Conservation (phyloP, 139 green algal species). For the Chara braunii region DNA sequence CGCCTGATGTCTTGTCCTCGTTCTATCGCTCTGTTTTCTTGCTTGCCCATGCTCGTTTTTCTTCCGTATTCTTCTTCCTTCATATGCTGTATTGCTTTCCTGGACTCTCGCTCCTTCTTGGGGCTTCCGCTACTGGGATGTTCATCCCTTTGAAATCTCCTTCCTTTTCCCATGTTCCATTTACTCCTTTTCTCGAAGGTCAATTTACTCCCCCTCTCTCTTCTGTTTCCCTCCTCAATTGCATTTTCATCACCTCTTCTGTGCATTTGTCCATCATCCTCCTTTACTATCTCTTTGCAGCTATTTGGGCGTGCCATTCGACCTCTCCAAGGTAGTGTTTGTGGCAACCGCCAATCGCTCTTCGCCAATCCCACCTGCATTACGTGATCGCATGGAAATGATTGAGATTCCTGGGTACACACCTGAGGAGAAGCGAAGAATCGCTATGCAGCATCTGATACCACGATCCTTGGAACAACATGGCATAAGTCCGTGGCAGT, state of each 20-base stretch:
- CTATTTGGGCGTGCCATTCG: slow-evolving; percentile 47
- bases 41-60: too few species aligned
- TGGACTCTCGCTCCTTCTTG: too few species aligned
- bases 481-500: slow-evolving; percentile 43
- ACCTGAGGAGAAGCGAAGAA: slow-evolving; percentile 48
- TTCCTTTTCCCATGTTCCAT: too few species aligned
- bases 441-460: slow-evolving; percentile 44
- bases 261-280: background rate
- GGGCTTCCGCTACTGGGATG: too few species aligned
- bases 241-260: background rate
- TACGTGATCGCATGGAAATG: slow-evolving; percentile 50
- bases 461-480: slow-evolving; percentile 53
- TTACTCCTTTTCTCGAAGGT: too few species aligned
- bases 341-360: slow-evolving; percentile 44
- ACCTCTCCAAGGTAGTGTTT: slow-evolving; percentile 48
- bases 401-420: slow-evolving; percentile 51
- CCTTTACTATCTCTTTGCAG: slow-evolving; percentile 3
- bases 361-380: slow-evolving; percentile 31
- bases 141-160: too few species aligned
- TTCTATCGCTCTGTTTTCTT: too few species aligned
- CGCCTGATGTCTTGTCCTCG: too few species aligned
- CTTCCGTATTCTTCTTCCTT: too few species aligned
- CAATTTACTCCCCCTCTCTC: too few species aligned
- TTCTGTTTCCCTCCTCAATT: too few species aligned
- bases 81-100: too few species aligned